These are phyloP conservation scores for Fraxinus cuspidata DNA, from an alignment of 257 asterid species.

Conservation along the genomic window DNA sequence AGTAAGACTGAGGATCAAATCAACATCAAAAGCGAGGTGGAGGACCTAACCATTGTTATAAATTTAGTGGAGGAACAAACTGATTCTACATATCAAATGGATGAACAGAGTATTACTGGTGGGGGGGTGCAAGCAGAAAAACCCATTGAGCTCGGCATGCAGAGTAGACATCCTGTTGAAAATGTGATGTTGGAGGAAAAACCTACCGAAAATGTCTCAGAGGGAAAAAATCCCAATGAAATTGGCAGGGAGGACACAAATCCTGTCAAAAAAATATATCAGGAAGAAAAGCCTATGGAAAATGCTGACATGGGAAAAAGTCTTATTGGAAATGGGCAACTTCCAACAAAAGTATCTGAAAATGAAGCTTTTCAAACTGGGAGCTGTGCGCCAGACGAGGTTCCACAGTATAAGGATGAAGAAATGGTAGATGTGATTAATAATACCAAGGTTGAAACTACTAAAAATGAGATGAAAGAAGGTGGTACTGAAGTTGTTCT, in stretches of 20 bases:
- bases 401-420: constrained; percentile 31
- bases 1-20: constrained; percentile 19
- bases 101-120: constrained; percentile 13
- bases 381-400: constrained; percentile 26
- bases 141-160: constrained; percentile 15
- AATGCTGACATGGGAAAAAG: constrained; percentile 25
- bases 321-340: constrained; percentile 22
- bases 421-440: constrained; percentile 31
- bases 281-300: background rate
- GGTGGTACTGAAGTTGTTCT: constrained; percentile 6
- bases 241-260: constrained; percentile 6
- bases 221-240: constrained; percentile 14
- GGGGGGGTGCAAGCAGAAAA: constrained; percentile 24
- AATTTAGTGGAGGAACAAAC: constrained; percentile 22
- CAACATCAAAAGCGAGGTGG: constrained; percentile 5
- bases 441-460: constrained; percentile 18
- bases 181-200: constrained; percentile 26
- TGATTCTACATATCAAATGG: constrained; percentile 21
- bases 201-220: constrained; percentile 19
- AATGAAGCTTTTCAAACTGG: constrained; percentile 34
- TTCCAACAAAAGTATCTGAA: constrained; percentile 33
- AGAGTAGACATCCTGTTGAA: constrained; percentile 13
- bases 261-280: background rate
- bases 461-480: constrained; percentile 18
- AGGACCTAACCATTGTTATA: constrained; percentile 16